phyloP scores from a whole-genome alignment of 2,329 filamentous ascomycete genomes.

The Beauveria scarabaeidicola region DNA sequence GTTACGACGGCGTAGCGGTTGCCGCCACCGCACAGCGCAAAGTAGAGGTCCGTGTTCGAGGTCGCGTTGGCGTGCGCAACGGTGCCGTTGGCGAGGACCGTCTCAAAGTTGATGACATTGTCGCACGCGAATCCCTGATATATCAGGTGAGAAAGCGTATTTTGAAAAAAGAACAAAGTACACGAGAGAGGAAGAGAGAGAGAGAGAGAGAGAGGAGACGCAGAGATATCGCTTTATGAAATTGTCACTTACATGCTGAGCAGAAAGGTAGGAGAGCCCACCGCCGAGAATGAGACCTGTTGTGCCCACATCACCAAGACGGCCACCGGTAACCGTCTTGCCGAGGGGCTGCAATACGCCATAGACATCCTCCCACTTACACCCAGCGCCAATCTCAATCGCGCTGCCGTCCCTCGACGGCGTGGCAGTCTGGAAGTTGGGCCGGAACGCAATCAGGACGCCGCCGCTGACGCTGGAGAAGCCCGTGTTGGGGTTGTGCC shows the following conservation, averaged over 20 bases:
- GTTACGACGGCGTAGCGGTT: constrained; percentile 38
- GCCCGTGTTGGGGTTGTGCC: constrained; percentile 29
- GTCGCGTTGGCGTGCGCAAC: constrained; percentile 30
- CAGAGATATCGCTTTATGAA: not conserved
- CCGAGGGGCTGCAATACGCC: constrained; percentile 24
- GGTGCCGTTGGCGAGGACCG: constrained; percentile 34
- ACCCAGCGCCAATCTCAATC: constrained; percentile 29
- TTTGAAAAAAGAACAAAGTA: no score
- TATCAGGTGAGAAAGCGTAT: no score
- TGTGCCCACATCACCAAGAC: constrained; percentile 21
- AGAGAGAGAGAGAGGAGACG: not conserved
- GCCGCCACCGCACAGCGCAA: constrained; percentile 37
- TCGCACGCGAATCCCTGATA: constrained; percentile 30
- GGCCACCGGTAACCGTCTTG: constrained; percentile 25
- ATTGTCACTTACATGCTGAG: constrained; percentile 19
- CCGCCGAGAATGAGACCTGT: constrained; percentile 21
- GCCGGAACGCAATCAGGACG: constrained; percentile 27
- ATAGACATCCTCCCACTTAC: constrained; percentile 31
- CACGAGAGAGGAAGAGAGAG: not conserved
- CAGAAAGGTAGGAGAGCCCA: constrained; percentile 22
- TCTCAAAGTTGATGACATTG: constrained; percentile 29
- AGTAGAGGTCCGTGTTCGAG: constrained; percentile 32
- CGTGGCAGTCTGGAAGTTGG: constrained; percentile 16
- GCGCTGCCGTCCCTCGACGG: constrained; percentile 19
- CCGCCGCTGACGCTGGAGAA: constrained; percentile 27